These are phyloP conservation scores for Carallia brachiata DNA, from an alignment of 345 rosid genomes.

Conservation along the genomic window DNA sequence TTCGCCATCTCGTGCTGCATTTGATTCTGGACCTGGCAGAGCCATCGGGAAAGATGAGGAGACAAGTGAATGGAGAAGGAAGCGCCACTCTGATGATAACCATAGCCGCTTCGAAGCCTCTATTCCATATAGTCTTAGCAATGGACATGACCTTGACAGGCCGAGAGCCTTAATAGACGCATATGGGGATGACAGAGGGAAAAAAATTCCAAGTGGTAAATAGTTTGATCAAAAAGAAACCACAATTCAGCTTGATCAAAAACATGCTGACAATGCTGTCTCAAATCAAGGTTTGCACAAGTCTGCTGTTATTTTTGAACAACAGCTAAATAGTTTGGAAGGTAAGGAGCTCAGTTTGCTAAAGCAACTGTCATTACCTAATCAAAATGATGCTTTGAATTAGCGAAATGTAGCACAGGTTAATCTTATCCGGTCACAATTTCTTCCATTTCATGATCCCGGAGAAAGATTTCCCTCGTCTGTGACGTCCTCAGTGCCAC, in stretches of 20 bases:
- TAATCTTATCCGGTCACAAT: conserved; percentile 46
- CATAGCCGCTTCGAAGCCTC: conserved; percentile 38
- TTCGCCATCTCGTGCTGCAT: conserved; percentile 55
- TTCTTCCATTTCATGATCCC: conserved; percentile 38
- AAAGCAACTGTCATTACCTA: conserved; percentile 31
- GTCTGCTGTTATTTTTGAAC: conserved; percentile 46
- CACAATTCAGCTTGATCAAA: conserved; percentile 42
- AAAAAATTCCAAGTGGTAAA: conserved; percentile 42
- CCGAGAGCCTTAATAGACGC: conserved; percentile 96
- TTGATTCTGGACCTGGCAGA: conserved; percentile 57
- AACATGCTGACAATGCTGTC: conserved; percentile 36
- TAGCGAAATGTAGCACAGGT: conserved; percentile 48
- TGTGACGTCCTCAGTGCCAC: conserved; percentile 39
- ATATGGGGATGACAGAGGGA: conserved; percentile 83
- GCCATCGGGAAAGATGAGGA: conserved; percentile 50
- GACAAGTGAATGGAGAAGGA: conserved; percentile 56
- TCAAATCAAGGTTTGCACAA: conserved; percentile 49
- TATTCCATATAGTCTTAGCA: conserved; percentile 34
- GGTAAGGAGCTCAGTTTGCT: conserved; percentile 37
- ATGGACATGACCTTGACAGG: conserved; percentile 60
- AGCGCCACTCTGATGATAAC: conserved; percentile 43
- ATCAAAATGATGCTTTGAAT: conserved; percentile 45
- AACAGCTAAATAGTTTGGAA: conserved; percentile 42
- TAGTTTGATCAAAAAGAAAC: conserved; percentile 49
- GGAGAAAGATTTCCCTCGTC: conserved; percentile 40